Conservation (phyloP, 2,329 filamentous ascomycete genomes). For the Phialophora verrucosa region DNA sequence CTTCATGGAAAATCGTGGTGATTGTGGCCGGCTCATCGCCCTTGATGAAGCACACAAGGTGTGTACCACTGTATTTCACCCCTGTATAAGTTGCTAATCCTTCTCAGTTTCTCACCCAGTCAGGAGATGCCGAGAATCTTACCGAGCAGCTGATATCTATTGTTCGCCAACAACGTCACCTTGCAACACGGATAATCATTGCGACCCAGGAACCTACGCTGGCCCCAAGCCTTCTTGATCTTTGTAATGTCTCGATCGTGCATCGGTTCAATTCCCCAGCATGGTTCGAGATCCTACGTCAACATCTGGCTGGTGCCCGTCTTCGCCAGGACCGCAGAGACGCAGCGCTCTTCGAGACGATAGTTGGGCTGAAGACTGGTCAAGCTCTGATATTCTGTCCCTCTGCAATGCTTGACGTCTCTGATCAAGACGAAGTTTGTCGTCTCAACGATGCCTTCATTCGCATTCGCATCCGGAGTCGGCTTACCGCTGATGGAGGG, state of each 20-base stretch:
- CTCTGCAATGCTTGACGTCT: slow-evolving; percentile 49
- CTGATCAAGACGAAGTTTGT: slow-evolving; percentile 25
- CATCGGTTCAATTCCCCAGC: slow-evolving; percentile 72
- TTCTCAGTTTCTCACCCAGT: slow-evolving; percentile 64
- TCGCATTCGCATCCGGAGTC: slow-evolving; percentile 48
- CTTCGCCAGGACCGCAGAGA: slow-evolving; percentile 36
- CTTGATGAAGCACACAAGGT: slow-evolving; percentile 80
- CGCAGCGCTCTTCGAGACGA: slow-evolving; percentile 50
- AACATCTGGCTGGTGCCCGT: slow-evolving; percentile 56
- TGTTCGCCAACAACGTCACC: slow-evolving; percentile 74
- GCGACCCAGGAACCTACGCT: slow-evolving; percentile 80
- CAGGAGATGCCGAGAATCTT: slow-evolving; percentile 61
- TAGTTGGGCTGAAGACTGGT: slow-evolving; percentile 56
- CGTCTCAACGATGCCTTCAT: slow-evolving; percentile 44
- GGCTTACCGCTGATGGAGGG: slow-evolving; percentile 54
- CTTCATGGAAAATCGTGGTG: slow-evolving; percentile 63
- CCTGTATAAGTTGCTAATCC: neutral
- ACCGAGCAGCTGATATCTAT: slow-evolving; percentile 67
- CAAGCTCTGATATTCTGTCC: slow-evolving; percentile 58
- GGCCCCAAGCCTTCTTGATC: slow-evolving; percentile 69
- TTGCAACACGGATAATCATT: slow-evolving; percentile 70
- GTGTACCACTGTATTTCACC: slow-evolving; percentile 20
- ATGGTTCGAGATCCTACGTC: slow-evolving; percentile 60
- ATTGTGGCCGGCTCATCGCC: slow-evolving; percentile 66
- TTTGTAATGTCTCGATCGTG: slow-evolving; percentile 74